phyloP scores from a whole-genome alignment of 2,329 filamentous ascomycete species.

The Nemania sp. region DNA sequence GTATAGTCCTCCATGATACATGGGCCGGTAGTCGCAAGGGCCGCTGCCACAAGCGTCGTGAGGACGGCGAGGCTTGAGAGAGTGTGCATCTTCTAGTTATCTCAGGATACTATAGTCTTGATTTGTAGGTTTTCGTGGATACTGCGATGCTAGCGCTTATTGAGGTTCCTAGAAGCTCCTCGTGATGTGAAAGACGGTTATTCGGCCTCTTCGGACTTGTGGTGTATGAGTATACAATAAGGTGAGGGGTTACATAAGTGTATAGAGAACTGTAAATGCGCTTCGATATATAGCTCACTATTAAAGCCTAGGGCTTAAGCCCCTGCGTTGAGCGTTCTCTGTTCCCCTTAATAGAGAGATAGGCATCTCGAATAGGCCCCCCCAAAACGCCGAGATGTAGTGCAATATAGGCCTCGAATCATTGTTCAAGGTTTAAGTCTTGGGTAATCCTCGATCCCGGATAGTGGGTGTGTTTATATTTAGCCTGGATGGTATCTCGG shows the following conservation, averaged over 20 bases:
- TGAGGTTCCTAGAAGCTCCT: neutral
- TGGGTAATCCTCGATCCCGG: neutral
- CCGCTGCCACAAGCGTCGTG: slow-evolving; percentile 14
- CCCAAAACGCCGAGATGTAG: slow-evolving; percentile 15
- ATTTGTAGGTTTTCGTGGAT: neutral
- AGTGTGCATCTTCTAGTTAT: slow-evolving; percentile 17
- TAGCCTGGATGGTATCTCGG: slow-evolving; percentile 31
- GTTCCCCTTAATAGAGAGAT: neutral
- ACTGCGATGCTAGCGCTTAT: neutral
- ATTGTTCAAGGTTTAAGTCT: slow-evolving; percentile 12
- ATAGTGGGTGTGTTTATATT: slow-evolving; percentile 19
- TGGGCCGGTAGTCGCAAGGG: slow-evolving; percentile 32
- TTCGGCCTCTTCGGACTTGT: neutral
- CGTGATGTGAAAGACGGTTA: neutral
- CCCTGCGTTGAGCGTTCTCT: neutral
- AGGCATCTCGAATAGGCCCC: slow-evolving; percentile 11
- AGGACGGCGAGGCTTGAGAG: neutral
- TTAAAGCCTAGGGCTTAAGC: neutral
- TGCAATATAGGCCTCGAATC: slow-evolving; percentile 23
- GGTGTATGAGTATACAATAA: neutral
- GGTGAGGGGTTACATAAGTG: too few relatives aligned
- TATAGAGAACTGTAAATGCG: neutral
- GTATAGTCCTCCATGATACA: slow-evolving; percentile 33
- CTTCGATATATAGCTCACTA: slow-evolving; percentile 4
- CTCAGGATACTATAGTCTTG: neutral